Conservation (phyloP, 768 basidiomycete species). For the Suillus tomentosus region DNA sequence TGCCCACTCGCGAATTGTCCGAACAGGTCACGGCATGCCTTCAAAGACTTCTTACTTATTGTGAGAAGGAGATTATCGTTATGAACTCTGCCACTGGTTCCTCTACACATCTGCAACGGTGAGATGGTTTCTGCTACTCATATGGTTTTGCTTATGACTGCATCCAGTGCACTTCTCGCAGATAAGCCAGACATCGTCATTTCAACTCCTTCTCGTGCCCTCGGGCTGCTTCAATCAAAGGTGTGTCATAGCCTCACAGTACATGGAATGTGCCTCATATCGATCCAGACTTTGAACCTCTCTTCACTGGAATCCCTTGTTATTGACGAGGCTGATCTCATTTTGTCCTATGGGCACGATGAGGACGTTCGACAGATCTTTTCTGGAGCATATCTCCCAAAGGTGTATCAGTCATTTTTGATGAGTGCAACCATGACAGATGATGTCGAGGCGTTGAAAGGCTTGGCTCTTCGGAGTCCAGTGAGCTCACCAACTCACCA, state of each 20-base stretch:
- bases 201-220: slow-evolving; percentile 72
- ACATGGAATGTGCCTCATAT: slow-evolving; percentile 9
- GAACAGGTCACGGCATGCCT: slow-evolving; percentile 85
- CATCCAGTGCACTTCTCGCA: slow-evolving; percentile 50
- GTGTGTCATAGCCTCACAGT: slow-evolving; percentile 35
- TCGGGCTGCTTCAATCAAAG: slow-evolving; percentile 72
- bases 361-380: slow-evolving; percentile 81
- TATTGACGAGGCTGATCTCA: slow-evolving; percentile 97
- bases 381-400: slow-evolving; percentile 69
- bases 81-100: slow-evolving; percentile 80
- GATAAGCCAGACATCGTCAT: slow-evolving; percentile 82
- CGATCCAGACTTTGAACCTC: slow-evolving; percentile 59
- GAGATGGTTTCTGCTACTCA: slow-evolving; percentile 15
- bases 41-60: slow-evolving; percentile 67
- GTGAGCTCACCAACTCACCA: slow-evolving; percentile 45
- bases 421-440: slow-evolving; percentile 99
- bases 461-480: slow-evolving; percentile 82
- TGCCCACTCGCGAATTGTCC: slow-evolving; percentile 90
- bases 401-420: slow-evolving; percentile 86
- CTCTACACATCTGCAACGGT: slow-evolving; percentile 73
- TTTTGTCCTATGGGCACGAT: slow-evolving; percentile 95
- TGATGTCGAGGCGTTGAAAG: slow-evolving; percentile 91
- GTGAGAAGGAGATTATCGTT: slow-evolving; percentile 69
- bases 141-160: slow-evolving; percentile 9
- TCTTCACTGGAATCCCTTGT: slow-evolving; percentile 79